phyloP scores from a whole-genome alignment of 2,329 filamentous ascomycete genomes.

The Monosporascus ibericus region DNA sequence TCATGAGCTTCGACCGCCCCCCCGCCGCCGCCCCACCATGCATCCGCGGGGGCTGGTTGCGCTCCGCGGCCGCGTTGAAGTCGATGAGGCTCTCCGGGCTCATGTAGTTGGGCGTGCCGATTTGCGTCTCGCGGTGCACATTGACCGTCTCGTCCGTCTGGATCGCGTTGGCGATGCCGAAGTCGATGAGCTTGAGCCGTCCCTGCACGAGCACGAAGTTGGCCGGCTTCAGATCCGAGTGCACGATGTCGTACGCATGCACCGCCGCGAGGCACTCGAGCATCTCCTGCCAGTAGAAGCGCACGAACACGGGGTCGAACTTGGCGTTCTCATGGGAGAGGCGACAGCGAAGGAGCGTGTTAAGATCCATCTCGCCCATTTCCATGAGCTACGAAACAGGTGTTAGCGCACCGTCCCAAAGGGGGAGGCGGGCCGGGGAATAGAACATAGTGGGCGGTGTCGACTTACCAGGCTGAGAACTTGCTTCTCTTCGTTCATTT shows the following conservation, averaged over 20 bases:
- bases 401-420: constrained; percentile 10
- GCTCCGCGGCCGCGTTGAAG: constrained; percentile 51
- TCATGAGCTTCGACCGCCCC: constrained; percentile 69
- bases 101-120: constrained; percentile 98
- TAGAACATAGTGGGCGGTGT: not conserved
- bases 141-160: constrained; percentile 94
- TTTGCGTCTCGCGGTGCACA: constrained; percentile 89
- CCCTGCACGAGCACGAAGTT: constrained; percentile 94
- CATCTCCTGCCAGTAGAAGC: constrained; percentile 99
- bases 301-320: constrained; percentile 84
- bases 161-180: constrained; percentile 96
- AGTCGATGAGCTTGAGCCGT: constrained; percentile 91
- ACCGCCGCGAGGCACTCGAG: constrained; percentile 89
- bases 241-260: constrained; percentile 85
- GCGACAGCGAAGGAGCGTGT: constrained; percentile 72
- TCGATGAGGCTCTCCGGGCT: constrained; percentile 91
- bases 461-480: constrained; percentile 71
- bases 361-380: constrained; percentile 89
- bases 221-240: constrained; percentile 93
- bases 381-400: constrained; percentile 70
- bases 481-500: constrained; percentile 88
- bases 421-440: not conserved
- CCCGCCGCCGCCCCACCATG: constrained; percentile 27
- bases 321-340: constrained; percentile 65
- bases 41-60: not conserved